Base-by-base conservation (phyloP, 1,284 basidiomycete species). In the Cryptococcus neoformans region DNA sequence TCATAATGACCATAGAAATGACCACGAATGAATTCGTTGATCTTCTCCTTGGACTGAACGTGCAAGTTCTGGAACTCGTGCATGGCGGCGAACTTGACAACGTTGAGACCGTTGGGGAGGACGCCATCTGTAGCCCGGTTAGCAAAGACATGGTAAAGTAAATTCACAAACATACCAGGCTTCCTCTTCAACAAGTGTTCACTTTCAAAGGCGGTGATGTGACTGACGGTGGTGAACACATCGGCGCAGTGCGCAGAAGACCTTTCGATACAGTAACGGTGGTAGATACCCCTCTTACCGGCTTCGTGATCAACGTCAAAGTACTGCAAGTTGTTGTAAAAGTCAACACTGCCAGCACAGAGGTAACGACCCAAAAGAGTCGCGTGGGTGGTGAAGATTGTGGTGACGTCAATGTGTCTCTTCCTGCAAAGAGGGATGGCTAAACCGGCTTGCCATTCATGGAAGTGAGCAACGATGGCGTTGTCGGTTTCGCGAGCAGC, bases 231-330 rank as follows among this genome's bases (percentile, higher is more conserved):
- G 11, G 94, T 98, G 77, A 98, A 98, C 35, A 98, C 95, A 72
- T 99, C 95, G 3, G 94, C 89, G 65, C 92, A 97, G 74, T 98
- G 95, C 0, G 94, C 83, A 2, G 95, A 85, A 8, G 90, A 90
- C 56, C 95, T 87, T 78, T 99, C 95, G 70, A 99, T 94, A 78
- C 95, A 99, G 81, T 99, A 98, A 59, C 92, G 79, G 71, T 85
- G 84, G 74, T 85, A 85, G 76, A 99, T 99, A 11, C 95, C 95
- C 62, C 95, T 86, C 80, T 98, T 98, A 51, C 95, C 95, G 0
- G 95, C 95, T 79, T 99, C 95, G 75, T 98, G 94, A 71, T 99
- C 95, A 59, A 98, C 94, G 69, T 99, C 95, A 80, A 99, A 99
- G 83, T 98, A 97, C 76, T 96, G 92, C 35, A 99, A 82, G 77